Conservation (phyloP, 495 filamentous ascomycete species). For the Aspergillus ostianus region DNA sequence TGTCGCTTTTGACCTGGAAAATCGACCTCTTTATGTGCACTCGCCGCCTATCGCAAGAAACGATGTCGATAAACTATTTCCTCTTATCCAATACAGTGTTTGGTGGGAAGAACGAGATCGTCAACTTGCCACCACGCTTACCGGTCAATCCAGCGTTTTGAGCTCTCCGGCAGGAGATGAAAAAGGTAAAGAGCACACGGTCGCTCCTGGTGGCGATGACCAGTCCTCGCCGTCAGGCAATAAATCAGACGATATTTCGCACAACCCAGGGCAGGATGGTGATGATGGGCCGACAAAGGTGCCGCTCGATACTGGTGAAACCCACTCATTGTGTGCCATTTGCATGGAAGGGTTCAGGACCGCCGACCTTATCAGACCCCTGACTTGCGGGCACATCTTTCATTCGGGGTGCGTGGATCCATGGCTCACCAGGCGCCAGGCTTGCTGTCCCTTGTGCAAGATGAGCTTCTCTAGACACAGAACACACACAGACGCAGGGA, state of each 20-base stretch:
- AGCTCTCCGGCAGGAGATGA: not conserved
- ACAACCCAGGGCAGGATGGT: not conserved
- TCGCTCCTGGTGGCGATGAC: not conserved
- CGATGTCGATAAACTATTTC: constrained; percentile 89
- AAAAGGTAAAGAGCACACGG: not conserved
- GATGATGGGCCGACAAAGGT: constrained; percentile 55
- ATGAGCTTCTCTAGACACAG: constrained; percentile 32
- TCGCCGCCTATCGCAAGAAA: constrained; percentile 4
- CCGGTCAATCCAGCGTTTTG: not conserved
- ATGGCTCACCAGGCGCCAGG: constrained; percentile 89
- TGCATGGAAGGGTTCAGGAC: constrained; percentile 86
- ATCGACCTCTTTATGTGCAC: constrained; percentile 9
- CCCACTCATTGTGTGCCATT: constrained; percentile 62
- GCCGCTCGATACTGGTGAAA: constrained; percentile 63
- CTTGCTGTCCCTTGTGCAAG: constrained; percentile 97
- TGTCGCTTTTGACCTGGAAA: constrained; percentile 12
- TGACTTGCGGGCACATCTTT: constrained; percentile 95
- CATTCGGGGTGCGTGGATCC: constrained; percentile 93
- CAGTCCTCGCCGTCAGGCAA: not conserved
- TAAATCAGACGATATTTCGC: not conserved
- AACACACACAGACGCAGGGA: not conserved
- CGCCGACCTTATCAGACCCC: constrained; percentile 80
- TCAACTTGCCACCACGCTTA: constrained; percentile 1
- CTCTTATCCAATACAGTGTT: constrained; percentile 80
- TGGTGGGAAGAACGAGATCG: constrained; percentile 58